Conservation (phyloP, 192 early-diverging fungal species). For the Coemansia sp. region DNA sequence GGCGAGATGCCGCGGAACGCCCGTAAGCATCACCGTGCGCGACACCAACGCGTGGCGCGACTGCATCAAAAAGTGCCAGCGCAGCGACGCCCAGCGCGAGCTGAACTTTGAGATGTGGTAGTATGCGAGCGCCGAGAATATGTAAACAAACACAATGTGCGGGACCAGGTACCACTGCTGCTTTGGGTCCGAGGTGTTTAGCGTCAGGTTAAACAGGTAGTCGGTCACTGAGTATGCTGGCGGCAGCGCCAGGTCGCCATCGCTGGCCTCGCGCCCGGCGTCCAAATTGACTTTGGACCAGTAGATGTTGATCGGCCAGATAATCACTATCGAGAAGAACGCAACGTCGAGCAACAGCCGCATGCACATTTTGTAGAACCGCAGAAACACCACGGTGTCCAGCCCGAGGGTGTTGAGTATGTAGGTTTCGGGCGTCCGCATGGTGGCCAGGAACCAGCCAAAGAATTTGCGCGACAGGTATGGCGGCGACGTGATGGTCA, state of each 20-base stretch:
- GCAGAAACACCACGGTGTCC: conserved; percentile 49
- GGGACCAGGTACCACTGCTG: conserved; percentile 43
- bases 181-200: conserved; percentile 26
- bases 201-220: conserved; percentile 50
- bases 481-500: conserved; percentile 45
- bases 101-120: conserved; percentile 50
- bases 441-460: conserved; percentile 48
- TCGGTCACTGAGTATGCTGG: conserved; percentile 37
- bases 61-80: conserved; percentile 53
- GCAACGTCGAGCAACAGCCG: conserved; percentile 38
- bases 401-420: conserved; percentile 51
- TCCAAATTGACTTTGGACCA: conserved; percentile 41
- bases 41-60: conserved; percentile 47
- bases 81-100: conserved; percentile 49
- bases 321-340: conserved; percentile 34
- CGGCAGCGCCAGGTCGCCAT: conserved; percentile 11
- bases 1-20: conserved; percentile 55
- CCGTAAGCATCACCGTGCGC: conserved; percentile 67
- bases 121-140: conserved; percentile 50
- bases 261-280: conserved; percentile 1
- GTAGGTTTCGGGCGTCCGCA: conserved; percentile 49
- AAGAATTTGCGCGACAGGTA: conserved; percentile 33
- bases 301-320: conserved; percentile 50
- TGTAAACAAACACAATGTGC: conserved; percentile 48
- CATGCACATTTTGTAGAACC: conserved; percentile 53